Base-by-base conservation (phyloP, 2,329 filamentous ascomycete genomes). In the Aspergillus sp. region DNA sequence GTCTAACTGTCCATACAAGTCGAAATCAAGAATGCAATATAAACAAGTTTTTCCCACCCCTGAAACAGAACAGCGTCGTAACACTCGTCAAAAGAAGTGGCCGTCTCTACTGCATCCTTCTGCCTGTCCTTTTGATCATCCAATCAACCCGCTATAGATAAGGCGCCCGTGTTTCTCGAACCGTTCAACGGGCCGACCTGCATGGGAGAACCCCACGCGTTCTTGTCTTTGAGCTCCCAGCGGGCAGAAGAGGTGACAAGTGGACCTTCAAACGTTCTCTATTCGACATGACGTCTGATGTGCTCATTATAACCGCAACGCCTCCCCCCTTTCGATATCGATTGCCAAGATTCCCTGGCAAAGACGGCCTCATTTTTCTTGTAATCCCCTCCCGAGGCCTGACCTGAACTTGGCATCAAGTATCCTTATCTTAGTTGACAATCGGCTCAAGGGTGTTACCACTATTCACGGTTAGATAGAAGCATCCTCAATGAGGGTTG, bases 361-460 rank as follows among this genome's bases (percentile, higher is more conserved):
- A 58, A 62, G 54, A 60, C 54, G 42, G 43, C 51, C 56, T 41
- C 55, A 52, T 50, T 53, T 32, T 58, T 50, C 58, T 58, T 57
- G 34, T 59, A 61, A 60, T 61, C 48, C 32, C 42, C 30, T 53
- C 44, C 50, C 43, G 48, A 51, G 48, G 59, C 49, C 51, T 58
- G 55, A 61, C 53, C 58, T 52, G 49, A 60, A 55, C 50, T 56
- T 36, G 54, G 39, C 48, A 61, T 44, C 56, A 49, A 51, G 34
- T 52, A 52, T 52, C 48, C 44, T 48, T 43, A 56, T 64, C 26
- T 71, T 75, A 78, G 66, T 76, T 71, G 57, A 72, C 54, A 54
- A 75, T 70, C 22, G 78, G 78, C 66, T 80, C 77, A 53, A 80
- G 71, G 24, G 77, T 79, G 66, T 78, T 79, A 66, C 78, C 78